Evolutionary conservation across 257 asterid genomes (phyloP).

Genomic region (Solanum raphanifolium): DNA sequence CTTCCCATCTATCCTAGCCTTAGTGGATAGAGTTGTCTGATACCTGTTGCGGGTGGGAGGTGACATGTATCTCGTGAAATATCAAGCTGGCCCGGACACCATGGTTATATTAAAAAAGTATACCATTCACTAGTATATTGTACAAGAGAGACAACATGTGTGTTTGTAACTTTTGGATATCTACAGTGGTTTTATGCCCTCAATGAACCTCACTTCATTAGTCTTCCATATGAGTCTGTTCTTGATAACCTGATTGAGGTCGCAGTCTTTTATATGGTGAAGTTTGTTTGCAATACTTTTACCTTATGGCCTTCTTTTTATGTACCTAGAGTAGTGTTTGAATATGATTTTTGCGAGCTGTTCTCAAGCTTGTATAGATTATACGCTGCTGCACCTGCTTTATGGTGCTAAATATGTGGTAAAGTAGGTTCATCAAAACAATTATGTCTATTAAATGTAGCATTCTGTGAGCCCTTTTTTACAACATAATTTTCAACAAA

Average conservation of each 20-base stretch:
- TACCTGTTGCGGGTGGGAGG: neutral
- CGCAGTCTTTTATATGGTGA: neutral
- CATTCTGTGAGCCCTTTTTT: neutral
- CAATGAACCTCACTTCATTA: neutral
- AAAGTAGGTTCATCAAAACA: neutral
- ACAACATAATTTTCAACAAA: neutral
- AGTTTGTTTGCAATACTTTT: neutral
- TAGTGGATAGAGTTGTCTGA: neutral
- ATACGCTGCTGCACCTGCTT: neutral
- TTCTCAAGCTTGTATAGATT: neutral
- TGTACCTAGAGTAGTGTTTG: neutral
- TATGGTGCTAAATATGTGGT: neutral
- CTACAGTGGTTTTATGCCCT: neutral
- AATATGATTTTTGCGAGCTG: neutral
- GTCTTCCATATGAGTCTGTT: neutral
- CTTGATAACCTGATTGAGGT: neutral
- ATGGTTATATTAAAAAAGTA: neutral
- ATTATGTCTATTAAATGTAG: neutral
- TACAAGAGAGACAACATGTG: neutral
- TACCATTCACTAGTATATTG: neutral
- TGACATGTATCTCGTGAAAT: neutral
- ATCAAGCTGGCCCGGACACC: neutral
- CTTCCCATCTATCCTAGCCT: neutral
- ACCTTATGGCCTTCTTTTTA: neutral
- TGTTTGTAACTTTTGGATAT: neutral